These are phyloP conservation scores for Neonectria hederae DNA, from an alignment of 2,329 filamentous ascomycete species.

Conservation along the genomic window DNA sequence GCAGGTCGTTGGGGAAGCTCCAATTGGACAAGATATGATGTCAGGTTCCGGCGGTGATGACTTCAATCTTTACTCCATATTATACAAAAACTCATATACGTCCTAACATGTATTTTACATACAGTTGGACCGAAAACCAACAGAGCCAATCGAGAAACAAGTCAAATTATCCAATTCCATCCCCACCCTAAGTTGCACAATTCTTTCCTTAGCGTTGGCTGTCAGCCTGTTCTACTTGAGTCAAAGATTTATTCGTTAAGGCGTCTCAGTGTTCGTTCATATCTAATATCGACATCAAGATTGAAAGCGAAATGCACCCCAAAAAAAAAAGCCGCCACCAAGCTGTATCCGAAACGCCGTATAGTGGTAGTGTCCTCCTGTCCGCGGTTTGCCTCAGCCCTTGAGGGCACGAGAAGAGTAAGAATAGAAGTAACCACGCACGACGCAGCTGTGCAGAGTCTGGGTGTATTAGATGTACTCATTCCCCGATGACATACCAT, in stretches of 20 bases:
- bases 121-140: too few relatives aligned
- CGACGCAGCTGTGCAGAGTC: constrained; percentile 21
- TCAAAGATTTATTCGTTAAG: constrained; percentile 38
- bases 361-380: constrained; percentile 23
- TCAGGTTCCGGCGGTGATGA: background rate
- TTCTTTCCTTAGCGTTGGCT: background rate
- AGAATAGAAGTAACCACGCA: constrained; percentile 19
- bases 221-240: constrained; percentile 20
- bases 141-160: background rate
- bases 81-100: too few relatives aligned
- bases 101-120: background rate
- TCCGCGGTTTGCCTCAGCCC: constrained; percentile 5
- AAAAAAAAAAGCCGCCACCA: constrained; percentile 29
- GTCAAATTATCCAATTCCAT: constrained; percentile 6
- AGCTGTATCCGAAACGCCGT: constrained; percentile 37
- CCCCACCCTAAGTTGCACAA: background rate
- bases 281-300: constrained; percentile 39
- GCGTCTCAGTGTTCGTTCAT: constrained; percentile 36
- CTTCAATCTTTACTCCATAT: background rate
- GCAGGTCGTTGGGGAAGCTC: background rate
- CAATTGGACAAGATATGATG: constrained; percentile 9
- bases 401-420: constrained; percentile 1
- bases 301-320: constrained; percentile 23
- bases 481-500: constrained; percentile 2
- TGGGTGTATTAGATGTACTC: background rate